Evolutionary conservation across 75 land plant genomes (phyloP).

Genomic region (Sequoia sempervirens): DNA sequence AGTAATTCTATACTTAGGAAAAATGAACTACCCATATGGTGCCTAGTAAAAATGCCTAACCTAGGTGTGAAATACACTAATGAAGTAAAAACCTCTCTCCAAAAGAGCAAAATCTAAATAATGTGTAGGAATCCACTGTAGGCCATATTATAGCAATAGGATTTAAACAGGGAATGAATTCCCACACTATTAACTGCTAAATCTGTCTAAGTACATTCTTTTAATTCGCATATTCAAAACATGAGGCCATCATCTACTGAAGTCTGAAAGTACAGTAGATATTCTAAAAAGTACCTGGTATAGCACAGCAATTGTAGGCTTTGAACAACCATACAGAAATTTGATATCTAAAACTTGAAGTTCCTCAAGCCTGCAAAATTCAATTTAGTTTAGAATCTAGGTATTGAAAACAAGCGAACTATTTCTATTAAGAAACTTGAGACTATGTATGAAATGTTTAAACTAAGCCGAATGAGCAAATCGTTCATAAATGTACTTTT

Average conservation of each 20-base stretch:
- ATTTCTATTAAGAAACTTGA: background rate
- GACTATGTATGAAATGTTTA: background rate
- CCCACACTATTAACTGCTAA: background rate
- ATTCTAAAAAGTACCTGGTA: slow-evolving; percentile 54
- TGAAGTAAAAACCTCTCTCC: background rate
- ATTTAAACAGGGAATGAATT: background rate
- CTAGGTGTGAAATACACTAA: no score
- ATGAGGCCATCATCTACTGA: background rate
- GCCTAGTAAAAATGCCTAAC: no score
- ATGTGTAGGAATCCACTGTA: background rate
- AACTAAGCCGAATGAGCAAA: background rate
- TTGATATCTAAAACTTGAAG: slow-evolving; percentile 98
- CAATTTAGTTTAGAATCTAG: background rate
- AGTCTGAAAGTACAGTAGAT: background rate
- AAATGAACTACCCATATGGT: no score
- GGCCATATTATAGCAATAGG: background rate
- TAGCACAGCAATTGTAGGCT: slow-evolving; percentile 95
- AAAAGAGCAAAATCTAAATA: background rate
- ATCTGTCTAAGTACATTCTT: background rate
- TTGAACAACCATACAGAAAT: slow-evolving; percentile 91
- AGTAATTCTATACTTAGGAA: no score
- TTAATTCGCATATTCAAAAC: background rate
- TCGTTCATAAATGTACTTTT: background rate
- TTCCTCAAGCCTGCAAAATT: slow-evolving; percentile 84
- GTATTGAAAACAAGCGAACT: background rate